phyloP scores from a whole-genome alignment of 768 basidiomycete species.

The Leccinum variicolor region DNA sequence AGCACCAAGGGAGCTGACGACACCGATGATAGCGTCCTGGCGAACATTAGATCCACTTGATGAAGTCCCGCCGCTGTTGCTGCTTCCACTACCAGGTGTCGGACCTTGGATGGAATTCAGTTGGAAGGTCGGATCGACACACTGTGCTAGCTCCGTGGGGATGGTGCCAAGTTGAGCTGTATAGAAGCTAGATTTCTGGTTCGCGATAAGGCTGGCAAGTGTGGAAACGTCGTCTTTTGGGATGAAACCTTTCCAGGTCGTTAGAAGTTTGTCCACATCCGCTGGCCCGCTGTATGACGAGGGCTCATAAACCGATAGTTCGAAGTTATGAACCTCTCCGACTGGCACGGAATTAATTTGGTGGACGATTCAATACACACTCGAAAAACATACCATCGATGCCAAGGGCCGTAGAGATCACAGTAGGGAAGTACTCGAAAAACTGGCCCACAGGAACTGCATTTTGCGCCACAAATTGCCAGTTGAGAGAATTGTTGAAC shows the following conservation, averaged over 20 bases:
- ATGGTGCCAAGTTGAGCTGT: conserved; percentile 43
- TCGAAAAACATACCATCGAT: conserved; percentile 36
- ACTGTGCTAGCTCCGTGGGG: conserved; percentile 54
- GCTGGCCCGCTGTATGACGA: conserved; percentile 43
- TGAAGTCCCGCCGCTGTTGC: conserved; percentile 11
- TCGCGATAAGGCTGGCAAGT: conserved; percentile 65
- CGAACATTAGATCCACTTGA: conserved; percentile 40
- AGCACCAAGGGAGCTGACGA: conserved; percentile 78
- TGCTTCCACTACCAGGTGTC: conserved; percentile 21
- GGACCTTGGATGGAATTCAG: conserved; percentile 47
- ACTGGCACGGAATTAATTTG: conserved; percentile 35
- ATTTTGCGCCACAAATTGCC: conserved; percentile 64
- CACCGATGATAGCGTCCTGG: conserved; percentile 88
- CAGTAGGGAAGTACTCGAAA: conserved; percentile 63
- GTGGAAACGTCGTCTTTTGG: conserved; percentile 49
- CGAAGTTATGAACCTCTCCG: conserved; percentile 44
- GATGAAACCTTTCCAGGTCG: conserved; percentile 72
- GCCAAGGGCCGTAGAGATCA: conserved; percentile 45
- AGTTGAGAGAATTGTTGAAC: conserved; percentile 58
- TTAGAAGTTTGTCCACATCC: conserved; percentile 54
- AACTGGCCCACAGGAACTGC: conserved; percentile 67
- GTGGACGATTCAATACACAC: background rate
- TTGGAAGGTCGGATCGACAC: conserved; percentile 68
- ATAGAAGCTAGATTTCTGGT: conserved; percentile 62
- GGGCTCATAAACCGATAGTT: conserved; percentile 70